Base-by-base conservation (phyloP, 2,329 filamentous ascomycete genomes). In the Aspergillus proliferans region DNA sequence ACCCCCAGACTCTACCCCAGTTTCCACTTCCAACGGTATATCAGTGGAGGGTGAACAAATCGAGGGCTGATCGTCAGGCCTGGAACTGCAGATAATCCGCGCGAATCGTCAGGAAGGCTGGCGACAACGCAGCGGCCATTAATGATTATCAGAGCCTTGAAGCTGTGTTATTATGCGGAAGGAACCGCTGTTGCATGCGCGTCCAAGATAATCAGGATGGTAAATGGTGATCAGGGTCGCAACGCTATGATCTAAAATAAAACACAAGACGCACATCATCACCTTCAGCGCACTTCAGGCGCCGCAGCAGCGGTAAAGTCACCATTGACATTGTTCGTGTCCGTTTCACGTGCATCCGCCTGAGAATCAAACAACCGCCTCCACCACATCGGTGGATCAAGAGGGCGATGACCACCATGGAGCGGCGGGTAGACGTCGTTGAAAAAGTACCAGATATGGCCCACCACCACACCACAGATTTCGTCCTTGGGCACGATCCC, bases 381-480 rank as follows among this genome's bases (percentile, higher is more conserved):
- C 92, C 92, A 98, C 85, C 88, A 96, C 51, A 75, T 73, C 0
- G 93, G 93, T 34, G 93, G 92, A 60, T 95, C 92, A 43, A 98
- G 77, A 0, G 93, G 93, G 48, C 88, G 80, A 46, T 86, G 85
- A 15, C 89, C 89, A 54, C 86, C 84, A 70, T 96, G 88, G 40
- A 96, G 80, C 3, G 90, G 87, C 3, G 93, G 93, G 69, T 95
- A 98, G 14, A 98, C 91, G 67, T 98, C 93, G 51, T 85, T 88
- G 70, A 97, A 96, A 74, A 96, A 98, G 70, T 97, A 98, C 86
- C 91, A 97, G 38, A 97, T 79, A 71, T 98, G 93, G 8, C 93
- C 93, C 36, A 97, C 91, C 8, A 93, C 83, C 14, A 96, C 89
- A 3, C 93, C 93, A 74, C 94, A 89, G 54, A 98, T 86, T 75